Evolutionary conservation across 1,139 yeast genomes (phyloP).

Genomic region (Spathaspora sp.): DNA sequence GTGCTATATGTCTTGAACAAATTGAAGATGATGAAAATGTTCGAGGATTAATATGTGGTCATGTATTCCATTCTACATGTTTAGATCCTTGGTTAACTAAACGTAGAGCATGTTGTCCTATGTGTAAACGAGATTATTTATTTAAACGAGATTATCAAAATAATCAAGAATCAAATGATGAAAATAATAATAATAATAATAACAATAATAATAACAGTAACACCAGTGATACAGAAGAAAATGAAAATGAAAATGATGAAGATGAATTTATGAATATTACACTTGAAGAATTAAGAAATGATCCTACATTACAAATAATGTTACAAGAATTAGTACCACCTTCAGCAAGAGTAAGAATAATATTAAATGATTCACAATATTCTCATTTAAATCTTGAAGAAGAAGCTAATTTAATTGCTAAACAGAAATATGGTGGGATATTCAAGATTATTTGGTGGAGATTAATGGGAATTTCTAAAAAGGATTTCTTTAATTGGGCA

Average conservation of each 20-base stretch:
- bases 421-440: slow-evolving; percentile 32
- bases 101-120: slow-evolving; percentile 80
- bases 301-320: slow-evolving; percentile 40
- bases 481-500: slow-evolving; percentile 52
- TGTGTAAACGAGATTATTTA: slow-evolving; percentile 74
- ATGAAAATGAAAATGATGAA: slow-evolving; percentile 17
- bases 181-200: slow-evolving; percentile 17
- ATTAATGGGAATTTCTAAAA: slow-evolving; percentile 51
- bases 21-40: slow-evolving; percentile 64
- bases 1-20: slow-evolving; percentile 77
- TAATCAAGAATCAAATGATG: slow-evolving; percentile 13
- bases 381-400: slow-evolving; percentile 39
- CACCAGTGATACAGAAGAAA: slow-evolving; percentile 1
- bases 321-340: slow-evolving; percentile 43
- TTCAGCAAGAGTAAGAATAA: slow-evolving; percentile 37
- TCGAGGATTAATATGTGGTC: slow-evolving; percentile 78
- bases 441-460: slow-evolving; percentile 49
- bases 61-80: slow-evolving; percentile 78
- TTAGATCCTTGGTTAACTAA: slow-evolving; percentile 81
- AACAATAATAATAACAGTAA: slow-evolving; percentile 6
- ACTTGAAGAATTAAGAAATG: slow-evolving; percentile 40
- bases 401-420: slow-evolving; percentile 40
- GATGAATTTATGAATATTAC: slow-evolving; percentile 31
- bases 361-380: slow-evolving; percentile 29
- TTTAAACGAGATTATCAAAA: slow-evolving; percentile 26